phyloP scores from a whole-genome alignment of 139 green algal species.

The Gonium pectorale region DNA sequence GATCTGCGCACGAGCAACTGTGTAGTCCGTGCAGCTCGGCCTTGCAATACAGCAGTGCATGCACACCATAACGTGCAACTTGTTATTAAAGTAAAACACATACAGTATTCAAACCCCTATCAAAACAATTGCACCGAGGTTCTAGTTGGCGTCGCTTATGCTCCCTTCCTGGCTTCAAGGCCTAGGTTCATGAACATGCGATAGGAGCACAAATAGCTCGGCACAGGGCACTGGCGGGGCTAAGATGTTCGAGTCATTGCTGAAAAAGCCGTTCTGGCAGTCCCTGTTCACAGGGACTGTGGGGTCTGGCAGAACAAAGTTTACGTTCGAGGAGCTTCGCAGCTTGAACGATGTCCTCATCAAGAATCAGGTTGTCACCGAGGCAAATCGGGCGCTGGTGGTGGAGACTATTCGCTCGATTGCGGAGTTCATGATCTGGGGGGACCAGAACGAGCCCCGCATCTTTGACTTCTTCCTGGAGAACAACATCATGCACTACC shows the following conservation, averaged over 20 bases:
- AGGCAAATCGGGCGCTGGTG: constrained; percentile 71
- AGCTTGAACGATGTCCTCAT: constrained; percentile 69
- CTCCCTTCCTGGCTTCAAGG: too few relatives aligned
- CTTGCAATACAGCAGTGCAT: too few relatives aligned
- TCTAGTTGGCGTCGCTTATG: too few relatives aligned
- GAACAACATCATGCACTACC: constrained; percentile 91
- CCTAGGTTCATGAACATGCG: too few relatives aligned
- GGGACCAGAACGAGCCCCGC: constrained; percentile 94
- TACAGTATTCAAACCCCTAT: too few relatives aligned
- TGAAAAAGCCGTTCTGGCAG: constrained; percentile 42
- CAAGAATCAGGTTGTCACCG: constrained; percentile 64
- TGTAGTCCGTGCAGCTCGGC: too few relatives aligned
- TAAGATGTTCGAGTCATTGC: constrained; percentile 11
- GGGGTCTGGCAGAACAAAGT: constrained; percentile 38
- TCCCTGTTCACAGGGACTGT: constrained; percentile 14
- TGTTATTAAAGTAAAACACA: too few relatives aligned
- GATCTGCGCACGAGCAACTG: too few relatives aligned
- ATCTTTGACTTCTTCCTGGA: constrained; percentile 98
- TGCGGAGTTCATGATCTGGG: constrained; percentile 98
- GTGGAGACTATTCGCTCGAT: constrained; percentile 94
- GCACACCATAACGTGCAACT: too few relatives aligned
- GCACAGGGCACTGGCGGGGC: too few relatives aligned
- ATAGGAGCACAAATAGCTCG: too few relatives aligned
- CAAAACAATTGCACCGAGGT: too few relatives aligned
- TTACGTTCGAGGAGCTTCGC: constrained; percentile 74